Base-by-base conservation (phyloP, 805 yeast species). In the Candida andamanensis region DNA sequence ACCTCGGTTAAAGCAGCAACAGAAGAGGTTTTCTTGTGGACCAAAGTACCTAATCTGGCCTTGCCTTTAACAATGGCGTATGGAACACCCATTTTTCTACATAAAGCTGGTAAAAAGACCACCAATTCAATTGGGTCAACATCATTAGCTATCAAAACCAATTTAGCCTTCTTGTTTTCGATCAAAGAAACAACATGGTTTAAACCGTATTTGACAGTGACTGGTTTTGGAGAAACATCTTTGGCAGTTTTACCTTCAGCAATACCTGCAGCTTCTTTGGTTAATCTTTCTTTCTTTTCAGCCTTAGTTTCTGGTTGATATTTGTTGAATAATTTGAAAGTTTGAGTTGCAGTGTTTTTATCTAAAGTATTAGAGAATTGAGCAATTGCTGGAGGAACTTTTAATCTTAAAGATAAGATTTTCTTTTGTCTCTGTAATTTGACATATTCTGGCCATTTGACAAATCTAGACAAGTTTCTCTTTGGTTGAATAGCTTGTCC, bases 51-150 rank as follows among this genome's bases (percentile, higher is more conserved):
- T 60, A 90, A 81, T 78, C 97, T 85, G 50, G 69, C 69, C 59
- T 63, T 64, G 52, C 69, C 70, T 57, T 64, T 64, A 28, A 89
- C 85, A 63, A 89, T 83, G 48, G 97, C 97, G 78, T 89, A 89
- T 67, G 98, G 97, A 49, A 92, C 89, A 74, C 97, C 97, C 94
- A 90, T 80, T 83, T 92, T 92, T 76, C 90, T 86, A 78, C 97
- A 90, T 63, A 90, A 79, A 70, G 98, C 97, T 64, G 98, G 98
- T 57, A 90, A 75, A 83, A 85, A 90, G 59, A 90, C 75, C 52
- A 90, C 97, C 63, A 90, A 78, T 76, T 90, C 98, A 62, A 90
- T 85, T 63, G 98, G 98, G 78, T 90, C 98, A 58, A 90, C 98
- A 56, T 90, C 98, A 76, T 90, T 83, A 67, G 98, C 97, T 60